phyloP scores from a whole-genome alignment of 768 basidiomycete genomes.

The Suillus subalutaceus region DNA sequence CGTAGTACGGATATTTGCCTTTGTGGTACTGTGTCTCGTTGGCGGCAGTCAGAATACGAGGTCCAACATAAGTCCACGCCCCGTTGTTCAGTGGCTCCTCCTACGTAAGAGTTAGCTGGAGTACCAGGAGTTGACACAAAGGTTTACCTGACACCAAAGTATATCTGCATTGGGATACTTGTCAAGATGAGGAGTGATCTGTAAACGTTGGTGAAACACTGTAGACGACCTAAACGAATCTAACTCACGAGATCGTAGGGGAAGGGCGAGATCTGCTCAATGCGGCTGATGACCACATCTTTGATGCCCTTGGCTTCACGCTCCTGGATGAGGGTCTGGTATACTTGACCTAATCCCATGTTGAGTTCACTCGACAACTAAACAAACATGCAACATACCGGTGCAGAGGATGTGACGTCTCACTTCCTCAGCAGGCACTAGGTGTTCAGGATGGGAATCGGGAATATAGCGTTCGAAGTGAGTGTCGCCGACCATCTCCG shows the following conservation, averaged over 20 bases:
- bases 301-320: conserved; percentile 90
- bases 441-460: conserved; percentile 69
- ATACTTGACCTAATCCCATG: conserved; percentile 79
- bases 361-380: conserved; percentile 9
- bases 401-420: conserved; percentile 91
- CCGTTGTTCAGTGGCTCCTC: conserved; percentile 98
- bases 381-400: conserved; percentile 41
- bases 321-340: conserved; percentile 85
- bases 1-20: conserved; percentile 89
- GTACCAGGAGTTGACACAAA: not conserved
- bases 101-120: conserved; percentile 33
- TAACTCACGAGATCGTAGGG: conserved; percentile 86
- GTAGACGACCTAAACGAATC: not conserved
- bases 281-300: conserved; percentile 89
- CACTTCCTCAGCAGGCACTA: conserved; percentile 84
- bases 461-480: conserved; percentile 94
- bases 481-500: conserved; percentile 88
- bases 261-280: conserved; percentile 97
- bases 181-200: conserved; percentile 94
- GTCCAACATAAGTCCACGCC: conserved; percentile 95
- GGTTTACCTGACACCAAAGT: conserved; percentile 84
- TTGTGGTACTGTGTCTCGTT: conserved; percentile 89
- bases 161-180: conserved; percentile 94
- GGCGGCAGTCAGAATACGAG: conserved; percentile 92
- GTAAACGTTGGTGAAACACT: conserved; percentile 16